A percentile compares a stretch with the other conserved stretches of the same genome.
Conservation (phyloP, 2,329 filamentous ascomycete genomes). For the Herpotrichia juniperi region DNA sequence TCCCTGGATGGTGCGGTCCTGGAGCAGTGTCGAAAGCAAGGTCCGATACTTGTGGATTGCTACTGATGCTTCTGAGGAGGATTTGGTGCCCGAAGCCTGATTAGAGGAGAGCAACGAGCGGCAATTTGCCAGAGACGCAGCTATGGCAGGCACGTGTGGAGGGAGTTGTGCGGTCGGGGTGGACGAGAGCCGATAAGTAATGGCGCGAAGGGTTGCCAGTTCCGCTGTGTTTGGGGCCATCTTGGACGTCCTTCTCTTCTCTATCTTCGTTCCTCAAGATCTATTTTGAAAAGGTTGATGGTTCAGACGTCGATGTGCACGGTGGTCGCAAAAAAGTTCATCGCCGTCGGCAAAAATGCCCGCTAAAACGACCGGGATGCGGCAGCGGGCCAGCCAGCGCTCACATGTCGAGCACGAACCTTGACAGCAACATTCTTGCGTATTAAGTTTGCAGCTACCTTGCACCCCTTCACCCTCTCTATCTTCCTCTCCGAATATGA, state of each 20-base stretch:
- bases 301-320: neutral
- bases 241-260: neutral
- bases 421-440: neutral
- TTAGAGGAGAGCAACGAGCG: slow-evolving; percentile 66
- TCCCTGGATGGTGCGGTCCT: slow-evolving; percentile 75
- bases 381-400: neutral
- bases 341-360: slow-evolving; percentile 1
- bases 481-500: slow-evolving; percentile 40
- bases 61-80: slow-evolving; percentile 69
- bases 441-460: slow-evolving; percentile 21
- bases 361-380: slow-evolving; percentile 9
- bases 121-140: slow-evolving; percentile 60
- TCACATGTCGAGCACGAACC: neutral
- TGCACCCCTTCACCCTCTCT: slow-evolving; percentile 16
- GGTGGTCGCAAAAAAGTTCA: slow-evolving; percentile 8
- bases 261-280: neutral
- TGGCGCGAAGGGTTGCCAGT: slow-evolving; percentile 41
- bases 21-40: slow-evolving; percentile 76
- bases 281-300: neutral
- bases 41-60: slow-evolving; percentile 83
- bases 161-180: slow-evolving; percentile 77
- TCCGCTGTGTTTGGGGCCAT: slow-evolving; percentile 37
- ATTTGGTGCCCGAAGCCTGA: slow-evolving; percentile 62
- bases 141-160: slow-evolving; percentile 72
- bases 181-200: slow-evolving; percentile 73